Conservation (phyloP, 441 rosid genomes). For the Corymbia calophylla region DNA sequence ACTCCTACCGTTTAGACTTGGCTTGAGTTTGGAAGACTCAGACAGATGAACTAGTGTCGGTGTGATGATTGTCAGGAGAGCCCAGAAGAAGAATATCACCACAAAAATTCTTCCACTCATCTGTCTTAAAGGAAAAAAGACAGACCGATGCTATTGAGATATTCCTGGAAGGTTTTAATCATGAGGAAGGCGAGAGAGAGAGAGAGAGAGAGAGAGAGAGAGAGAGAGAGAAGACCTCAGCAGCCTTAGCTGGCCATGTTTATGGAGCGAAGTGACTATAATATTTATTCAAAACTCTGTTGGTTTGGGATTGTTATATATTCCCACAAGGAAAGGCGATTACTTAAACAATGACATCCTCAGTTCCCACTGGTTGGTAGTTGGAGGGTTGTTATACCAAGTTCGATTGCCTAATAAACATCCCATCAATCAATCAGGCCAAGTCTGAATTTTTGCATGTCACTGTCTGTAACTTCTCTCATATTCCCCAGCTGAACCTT, state of each 20-base stretch:
- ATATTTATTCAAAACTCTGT: not conserved
- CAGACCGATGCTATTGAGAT: not conserved
- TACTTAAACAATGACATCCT: not conserved
- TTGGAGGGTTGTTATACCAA: conserved; percentile 36
- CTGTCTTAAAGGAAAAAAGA: conserved; percentile 9
- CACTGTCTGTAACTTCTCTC: not conserved
- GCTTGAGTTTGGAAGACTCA: conserved; percentile 42
- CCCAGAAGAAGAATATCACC: conserved; percentile 88
- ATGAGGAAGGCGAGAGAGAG: not conserved
- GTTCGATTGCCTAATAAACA: not conserved
- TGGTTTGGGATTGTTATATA: conserved; percentile 3
- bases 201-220: not conserved
- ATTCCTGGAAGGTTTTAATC: not conserved
- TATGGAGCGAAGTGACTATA: conserved; percentile 5
- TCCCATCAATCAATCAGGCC: not conserved
- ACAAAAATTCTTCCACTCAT: conserved; percentile 67
- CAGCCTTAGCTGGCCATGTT: conserved; percentile 45
- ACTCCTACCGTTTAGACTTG: conserved; percentile 24
- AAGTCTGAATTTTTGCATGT: not conserved
- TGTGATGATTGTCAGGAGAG: conserved; percentile 67
- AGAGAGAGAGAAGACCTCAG: not conserved
- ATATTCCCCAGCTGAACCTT: not conserved
- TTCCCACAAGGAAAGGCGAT: conserved; percentile 1
- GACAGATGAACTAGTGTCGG: conserved; percentile 76
- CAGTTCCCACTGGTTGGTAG: conserved; percentile 23